These are phyloP conservation scores for Chalciporus pseudorubinellus DNA, from an alignment of 768 basidiomycete species.

Conservation along the genomic window DNA sequence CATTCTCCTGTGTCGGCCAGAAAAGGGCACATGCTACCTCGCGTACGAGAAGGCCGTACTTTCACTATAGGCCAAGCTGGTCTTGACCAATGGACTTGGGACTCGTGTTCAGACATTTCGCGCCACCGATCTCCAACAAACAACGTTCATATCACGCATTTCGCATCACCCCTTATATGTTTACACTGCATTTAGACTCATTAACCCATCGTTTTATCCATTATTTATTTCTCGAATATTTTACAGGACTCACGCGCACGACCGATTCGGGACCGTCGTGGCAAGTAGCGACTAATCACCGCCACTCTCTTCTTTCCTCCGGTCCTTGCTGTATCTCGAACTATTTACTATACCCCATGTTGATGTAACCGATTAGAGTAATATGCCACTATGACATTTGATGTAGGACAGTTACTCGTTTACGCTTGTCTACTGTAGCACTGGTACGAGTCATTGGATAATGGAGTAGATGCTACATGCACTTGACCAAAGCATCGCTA, in stretches of 20 bases:
- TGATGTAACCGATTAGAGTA: conserved; percentile 1
- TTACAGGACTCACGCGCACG: conserved; percentile 5
- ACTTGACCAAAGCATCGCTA: neutral
- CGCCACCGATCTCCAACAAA: conserved; percentile 4
- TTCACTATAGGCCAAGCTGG: conserved; percentile 28
- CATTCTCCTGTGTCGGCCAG: conserved; percentile 63
- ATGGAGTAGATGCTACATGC: neutral
- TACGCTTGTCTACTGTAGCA: conserved; percentile 1
- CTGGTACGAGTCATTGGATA: neutral
- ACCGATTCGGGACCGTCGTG: conserved; percentile 14
- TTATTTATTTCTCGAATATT: conserved; percentile 25
- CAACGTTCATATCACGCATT: conserved; percentile 3
- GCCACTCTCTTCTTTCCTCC: conserved; percentile 1
- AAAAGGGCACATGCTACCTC: conserved; percentile 51
- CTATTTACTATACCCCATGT: conserved; percentile 10
- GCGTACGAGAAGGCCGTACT: conserved; percentile 36
- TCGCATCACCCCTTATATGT: conserved; percentile 14
- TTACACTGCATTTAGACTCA: neutral
- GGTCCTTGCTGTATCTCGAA: conserved; percentile 13
- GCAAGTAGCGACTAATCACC: conserved; percentile 1
- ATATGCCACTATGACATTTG: conserved; percentile 8
- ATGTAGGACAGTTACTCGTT: conserved; percentile 7
- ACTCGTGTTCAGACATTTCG: conserved; percentile 7
- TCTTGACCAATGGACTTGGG: conserved; percentile 21
- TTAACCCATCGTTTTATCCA: neutral